Conservation (phyloP, 2,329 filamentous ascomycete genomes). For the Cladosporium sp. region DNA sequence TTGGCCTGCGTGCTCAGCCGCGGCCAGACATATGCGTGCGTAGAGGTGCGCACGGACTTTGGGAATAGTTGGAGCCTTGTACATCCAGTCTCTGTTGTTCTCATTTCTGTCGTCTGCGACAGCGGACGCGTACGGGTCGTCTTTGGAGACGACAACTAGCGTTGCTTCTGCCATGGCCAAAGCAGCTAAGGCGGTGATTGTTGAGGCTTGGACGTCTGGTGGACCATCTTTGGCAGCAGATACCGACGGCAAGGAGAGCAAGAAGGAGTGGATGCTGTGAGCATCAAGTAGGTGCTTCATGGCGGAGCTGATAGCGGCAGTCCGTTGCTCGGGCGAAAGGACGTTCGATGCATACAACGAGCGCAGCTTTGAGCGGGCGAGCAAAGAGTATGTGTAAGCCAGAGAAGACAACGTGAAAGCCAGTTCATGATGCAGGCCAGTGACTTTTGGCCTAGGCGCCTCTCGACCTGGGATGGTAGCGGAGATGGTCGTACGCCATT, state of each 20-base stretch:
- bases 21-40: conserved; percentile 78
- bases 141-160: conserved; percentile 81
- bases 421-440: conserved; percentile 75
- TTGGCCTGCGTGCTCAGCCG: conserved; percentile 77
- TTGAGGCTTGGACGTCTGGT: conserved; percentile 38
- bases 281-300: conserved; percentile 74
- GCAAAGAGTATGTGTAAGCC: conserved; percentile 65
- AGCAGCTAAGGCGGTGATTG: conserved; percentile 42
- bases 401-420: conserved; percentile 72
- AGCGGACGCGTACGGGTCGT: conserved; percentile 82
- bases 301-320: conserved; percentile 62
- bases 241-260: conserved; percentile 45
- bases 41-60: conserved; percentile 86
- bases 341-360: conserved; percentile 65
- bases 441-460: conserved; percentile 59
- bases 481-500: conserved; percentile 78
- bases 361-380: conserved; percentile 66
- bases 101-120: conserved; percentile 77
- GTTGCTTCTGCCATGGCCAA: conserved; percentile 83
- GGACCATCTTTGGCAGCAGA: conserved; percentile 40
- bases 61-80: conserved; percentile 77
- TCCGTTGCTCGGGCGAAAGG: conserved; percentile 59
- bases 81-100: conserved; percentile 93
- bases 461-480: conserved; percentile 59
- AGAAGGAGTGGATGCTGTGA: conserved; percentile 68